A percentile compares a stretch with the other conserved stretches of the same genome.
Evolutionary conservation across 352 stramenopile genomes (phyloP).

Genomic region (Pseudoperonospora humuli): DNA sequence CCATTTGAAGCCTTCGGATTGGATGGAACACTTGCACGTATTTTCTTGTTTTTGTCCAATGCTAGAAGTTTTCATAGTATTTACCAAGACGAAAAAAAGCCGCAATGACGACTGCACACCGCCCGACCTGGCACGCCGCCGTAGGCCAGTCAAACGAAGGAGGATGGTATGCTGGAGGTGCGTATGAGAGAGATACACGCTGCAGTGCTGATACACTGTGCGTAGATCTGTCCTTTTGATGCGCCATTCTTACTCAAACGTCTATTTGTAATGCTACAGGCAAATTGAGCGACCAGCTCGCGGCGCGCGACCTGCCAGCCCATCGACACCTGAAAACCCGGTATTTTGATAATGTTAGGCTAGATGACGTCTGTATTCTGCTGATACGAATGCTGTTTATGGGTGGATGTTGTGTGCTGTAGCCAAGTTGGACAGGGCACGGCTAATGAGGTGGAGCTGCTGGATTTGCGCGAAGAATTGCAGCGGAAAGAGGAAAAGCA

Average conservation of each 20-base stretch:
- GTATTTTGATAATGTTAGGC: too few relatives aligned
- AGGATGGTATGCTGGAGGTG: constrained; percentile 76
- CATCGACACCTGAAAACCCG: constrained; percentile 81
- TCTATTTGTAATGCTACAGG: constrained; percentile 23
- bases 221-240: too few relatives aligned
- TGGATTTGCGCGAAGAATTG: constrained; percentile 68
- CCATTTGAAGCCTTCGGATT: constrained; percentile 1
- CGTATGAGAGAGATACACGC: too few relatives aligned
- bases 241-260: neutral
- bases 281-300: constrained; percentile 73
- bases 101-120: constrained; percentile 78
- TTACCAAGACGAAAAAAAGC: neutral
- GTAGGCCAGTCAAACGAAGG: constrained; percentile 83
- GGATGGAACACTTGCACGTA: neutral
- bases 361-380: too few relatives aligned
- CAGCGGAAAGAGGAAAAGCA: constrained; percentile 69
- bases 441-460: constrained; percentile 62
- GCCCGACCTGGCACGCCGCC: constrained; percentile 79
- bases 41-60: neutral
- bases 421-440: constrained; percentile 81
- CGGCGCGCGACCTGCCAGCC: constrained; percentile 68
- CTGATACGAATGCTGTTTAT: neutral
- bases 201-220: too few relatives aligned
- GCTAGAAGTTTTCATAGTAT: neutral
- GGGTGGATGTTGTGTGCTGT: neutral